Base-by-base conservation (phyloP, 768 basidiomycete genomes). In the Tylopilus sp. region DNA sequence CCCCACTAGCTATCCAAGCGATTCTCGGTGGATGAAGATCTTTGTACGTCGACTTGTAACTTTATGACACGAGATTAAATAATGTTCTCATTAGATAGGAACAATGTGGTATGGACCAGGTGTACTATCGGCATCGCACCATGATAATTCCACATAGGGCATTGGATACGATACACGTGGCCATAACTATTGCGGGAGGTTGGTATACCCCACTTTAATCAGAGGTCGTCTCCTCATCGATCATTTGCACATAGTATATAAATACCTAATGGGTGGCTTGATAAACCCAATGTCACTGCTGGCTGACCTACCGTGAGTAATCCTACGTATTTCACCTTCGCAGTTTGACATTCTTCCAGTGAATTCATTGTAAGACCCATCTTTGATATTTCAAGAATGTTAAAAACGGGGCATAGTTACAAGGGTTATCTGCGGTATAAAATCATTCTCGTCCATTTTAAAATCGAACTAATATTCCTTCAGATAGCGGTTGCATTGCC, bases 311-410 rank as follows among this genome's bases (percentile, higher is more conserved):
- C 44, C 46, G 51, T 61, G 26, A 50, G 59, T 51, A 4, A 7
- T 38, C 15, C 11, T 11, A 21, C 23, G 21, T 4, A 21, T 13
- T 12, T 0, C 7, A 6, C 0, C 18, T n/a, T 18, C 21, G 10
- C 10, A 7, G 23, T 6, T 25, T 13, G 1, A 39, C 23, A 6
- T 13, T 11, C 36, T 44, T 15, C n/a, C n/a, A 59, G 58, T 0
- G 59, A 61, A 2, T n/a, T 57, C 4, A 1, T 35, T 1, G 58
- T 59, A 45, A 53, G 59, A 41, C 17, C 11, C 17, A 28, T 44
- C 15, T 3, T 5, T 26, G 20, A 41, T 1, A 1, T 21, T 3
- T 3, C 20, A 26, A 26, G 15, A 36, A 23, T 3, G 6, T 30
- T 6, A 13, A 39, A 10, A 4, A 61, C n/a, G 6, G 9, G 17